Percentiles rank a stretch among this genome's conserved stretches.
phyloP scores from a whole-genome alignment of 768 basidiomycete species.

The Lentinula sp. region DNA sequence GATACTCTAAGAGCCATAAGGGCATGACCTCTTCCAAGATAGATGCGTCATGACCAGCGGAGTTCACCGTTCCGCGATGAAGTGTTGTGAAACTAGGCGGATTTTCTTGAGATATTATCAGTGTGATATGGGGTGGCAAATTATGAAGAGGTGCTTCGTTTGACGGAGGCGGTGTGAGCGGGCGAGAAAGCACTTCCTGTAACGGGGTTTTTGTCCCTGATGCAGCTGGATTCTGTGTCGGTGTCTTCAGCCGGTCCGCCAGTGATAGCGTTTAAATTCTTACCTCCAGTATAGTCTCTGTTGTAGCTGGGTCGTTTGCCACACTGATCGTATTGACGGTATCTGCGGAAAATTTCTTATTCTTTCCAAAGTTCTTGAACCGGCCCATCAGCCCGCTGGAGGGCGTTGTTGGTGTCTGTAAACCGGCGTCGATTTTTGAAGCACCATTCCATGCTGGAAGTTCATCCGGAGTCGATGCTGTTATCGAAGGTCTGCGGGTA shows the following conservation, averaged over 20 bases:
- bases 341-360: constrained; percentile 15
- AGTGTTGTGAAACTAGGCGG: constrained; percentile 68
- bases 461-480: constrained; percentile 39
- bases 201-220: constrained; percentile 36
- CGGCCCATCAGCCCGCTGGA: constrained; percentile 67
- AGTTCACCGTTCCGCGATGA: constrained; percentile 67
- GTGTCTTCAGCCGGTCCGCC: neutral
- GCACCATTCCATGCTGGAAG: constrained; percentile 40
- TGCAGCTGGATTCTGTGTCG: constrained; percentile 13
- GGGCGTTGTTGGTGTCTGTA: constrained; percentile 45
- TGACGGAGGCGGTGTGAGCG: constrained; percentile 60
- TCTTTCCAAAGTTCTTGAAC: constrained; percentile 70
- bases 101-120: constrained; percentile 82
- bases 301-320: constrained; percentile 13
- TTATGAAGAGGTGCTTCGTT: constrained; percentile 65
- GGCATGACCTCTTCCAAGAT: constrained; percentile 75
- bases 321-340: constrained; percentile 12
- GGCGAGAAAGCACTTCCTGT: constrained; percentile 48
- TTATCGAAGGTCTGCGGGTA: constrained; percentile 38
- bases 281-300: constrained; percentile 21
- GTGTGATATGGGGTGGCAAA: constrained; percentile 51
- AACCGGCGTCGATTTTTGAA: constrained; percentile 22
- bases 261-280: constrained; percentile 3
- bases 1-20: constrained; percentile 83
- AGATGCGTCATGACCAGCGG: constrained; percentile 38